Conservation (phyloP, 2,329 filamentous ascomycete species). For the Decorospora gaudefroyi region DNA sequence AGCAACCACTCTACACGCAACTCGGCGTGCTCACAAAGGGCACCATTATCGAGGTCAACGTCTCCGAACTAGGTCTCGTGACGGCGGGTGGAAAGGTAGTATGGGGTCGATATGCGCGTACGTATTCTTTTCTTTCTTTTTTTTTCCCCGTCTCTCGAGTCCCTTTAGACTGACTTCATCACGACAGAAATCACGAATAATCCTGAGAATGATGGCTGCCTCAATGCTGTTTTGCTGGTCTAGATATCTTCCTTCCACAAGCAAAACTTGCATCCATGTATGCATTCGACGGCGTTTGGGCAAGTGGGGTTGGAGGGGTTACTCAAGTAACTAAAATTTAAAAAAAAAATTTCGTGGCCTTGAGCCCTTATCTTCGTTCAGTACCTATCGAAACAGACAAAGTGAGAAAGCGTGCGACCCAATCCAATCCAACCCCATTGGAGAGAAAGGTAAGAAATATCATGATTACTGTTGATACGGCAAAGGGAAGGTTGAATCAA, state of each 20-base stretch:
- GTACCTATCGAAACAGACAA: no score
- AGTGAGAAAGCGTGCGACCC: no score
- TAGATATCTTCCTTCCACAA: conserved; percentile 14
- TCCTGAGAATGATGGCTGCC: conserved; percentile 48
- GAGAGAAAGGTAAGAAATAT: no score
- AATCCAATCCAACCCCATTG: no score
- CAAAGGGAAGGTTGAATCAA: no score
- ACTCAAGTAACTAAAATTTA: no score
- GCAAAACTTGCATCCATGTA: conserved; percentile 15
- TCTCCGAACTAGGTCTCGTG: conserved; percentile 85
- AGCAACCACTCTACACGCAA: conserved; percentile 88
- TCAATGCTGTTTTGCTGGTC: conserved; percentile 47
- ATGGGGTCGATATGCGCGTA: conserved; percentile 44
- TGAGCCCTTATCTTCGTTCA: no score
- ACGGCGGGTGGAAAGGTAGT: conserved; percentile 82
- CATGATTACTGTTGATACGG: no score
- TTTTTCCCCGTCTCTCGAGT: no score
- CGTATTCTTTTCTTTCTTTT: background rate
- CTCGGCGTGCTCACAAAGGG: conserved; percentile 71
- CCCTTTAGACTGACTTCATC: no score
- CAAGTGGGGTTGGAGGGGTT: no score
- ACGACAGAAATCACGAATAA: conserved; percentile 41
- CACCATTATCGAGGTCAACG: conserved; percentile 82
- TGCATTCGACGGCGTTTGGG: conserved; percentile 14
- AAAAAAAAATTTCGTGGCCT: no score